These are phyloP conservation scores for Ambrosia hybrid DNA, from an alignment of 140 eudicot species.

Conservation along the genomic window DNA sequence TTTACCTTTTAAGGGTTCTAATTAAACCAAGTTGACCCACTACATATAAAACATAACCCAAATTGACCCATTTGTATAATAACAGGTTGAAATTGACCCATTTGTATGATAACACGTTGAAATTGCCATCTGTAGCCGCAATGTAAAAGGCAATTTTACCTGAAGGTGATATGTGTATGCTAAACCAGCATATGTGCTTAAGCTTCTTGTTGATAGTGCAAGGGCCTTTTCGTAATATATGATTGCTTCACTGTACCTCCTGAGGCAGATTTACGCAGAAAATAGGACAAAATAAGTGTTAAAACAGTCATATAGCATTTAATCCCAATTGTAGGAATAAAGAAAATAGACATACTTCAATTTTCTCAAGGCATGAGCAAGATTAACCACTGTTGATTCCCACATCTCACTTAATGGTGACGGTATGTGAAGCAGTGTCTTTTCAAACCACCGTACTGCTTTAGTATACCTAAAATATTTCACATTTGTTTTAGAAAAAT, in stretches of 20 bases:
- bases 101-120: background rate
- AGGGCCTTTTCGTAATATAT: conserved; percentile 88
- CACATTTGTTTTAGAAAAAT: background rate
- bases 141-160: conserved; percentile 36
- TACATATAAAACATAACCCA: background rate
- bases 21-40: too few species aligned
- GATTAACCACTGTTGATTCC: conserved; percentile 96
- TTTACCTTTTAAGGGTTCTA: too few species aligned
- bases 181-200: conserved; percentile 90
- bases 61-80: background rate
- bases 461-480: conserved; percentile 61
- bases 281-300: background rate
- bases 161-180: conserved; percentile 94
- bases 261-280: conserved; percentile 16
- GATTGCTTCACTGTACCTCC: conserved; percentile 91
- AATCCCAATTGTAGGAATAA: background rate
- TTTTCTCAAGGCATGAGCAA: conserved; percentile 86
- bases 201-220: conserved; percentile 74
- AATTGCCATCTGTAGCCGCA: conserved; percentile 1
- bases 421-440: conserved; percentile 73
- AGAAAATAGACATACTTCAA: conserved; percentile 51
- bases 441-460: conserved; percentile 92
- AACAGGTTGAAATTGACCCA: background rate
- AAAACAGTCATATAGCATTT: background rate
- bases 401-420: conserved; percentile 78